Percentiles rank a stretch among this genome's conserved stretches.
Conservation (phyloP, 116 monocot genomes). For the Zostera marina region DNA sequence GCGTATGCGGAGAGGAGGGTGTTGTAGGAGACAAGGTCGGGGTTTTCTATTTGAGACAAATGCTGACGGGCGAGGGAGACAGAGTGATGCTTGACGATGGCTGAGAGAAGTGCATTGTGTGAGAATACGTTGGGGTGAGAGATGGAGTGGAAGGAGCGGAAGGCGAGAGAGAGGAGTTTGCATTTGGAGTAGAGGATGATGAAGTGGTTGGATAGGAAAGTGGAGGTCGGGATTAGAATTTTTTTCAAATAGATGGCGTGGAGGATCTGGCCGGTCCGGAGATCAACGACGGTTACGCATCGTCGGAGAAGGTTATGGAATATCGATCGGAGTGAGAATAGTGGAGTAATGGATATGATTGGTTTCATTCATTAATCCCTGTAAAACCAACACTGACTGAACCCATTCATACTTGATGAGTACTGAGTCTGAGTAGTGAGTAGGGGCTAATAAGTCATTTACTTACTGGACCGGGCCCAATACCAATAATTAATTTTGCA, state of each 20-base stretch:
- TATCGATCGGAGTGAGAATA: background rate
- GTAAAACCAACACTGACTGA: too few species aligned
- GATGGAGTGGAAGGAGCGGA: constrained; percentile 42
- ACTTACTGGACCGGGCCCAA: too few species aligned
- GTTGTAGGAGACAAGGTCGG: constrained; percentile 65
- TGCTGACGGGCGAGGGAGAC: constrained; percentile 2
- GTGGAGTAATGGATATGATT: background rate
- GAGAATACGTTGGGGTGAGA: constrained; percentile 60
- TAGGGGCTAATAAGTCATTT: too few species aligned
- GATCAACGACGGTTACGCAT: constrained; percentile 2
- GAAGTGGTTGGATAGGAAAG: constrained; percentile 51
- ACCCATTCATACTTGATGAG: too few species aligned
- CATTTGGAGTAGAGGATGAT: constrained; percentile 43
- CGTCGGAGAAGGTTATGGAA: constrained; percentile 5
- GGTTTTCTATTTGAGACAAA: constrained; percentile 34
- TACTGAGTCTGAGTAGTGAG: too few species aligned
- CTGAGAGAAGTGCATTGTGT: constrained; percentile 58
- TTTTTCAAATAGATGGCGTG: constrained; percentile 44
- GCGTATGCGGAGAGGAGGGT: constrained; percentile 41
- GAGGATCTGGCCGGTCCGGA: constrained; percentile 11
- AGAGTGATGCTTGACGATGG: constrained; percentile 18
- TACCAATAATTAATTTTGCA: too few species aligned
- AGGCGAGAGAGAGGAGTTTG: constrained; percentile 19
- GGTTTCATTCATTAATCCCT: background rate
- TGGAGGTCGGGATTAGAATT: constrained; percentile 9